Evolutionary conservation across 2,329 filamentous ascomycete genomes (phyloP).

Genomic region (Aspergillus clavatus): DNA sequence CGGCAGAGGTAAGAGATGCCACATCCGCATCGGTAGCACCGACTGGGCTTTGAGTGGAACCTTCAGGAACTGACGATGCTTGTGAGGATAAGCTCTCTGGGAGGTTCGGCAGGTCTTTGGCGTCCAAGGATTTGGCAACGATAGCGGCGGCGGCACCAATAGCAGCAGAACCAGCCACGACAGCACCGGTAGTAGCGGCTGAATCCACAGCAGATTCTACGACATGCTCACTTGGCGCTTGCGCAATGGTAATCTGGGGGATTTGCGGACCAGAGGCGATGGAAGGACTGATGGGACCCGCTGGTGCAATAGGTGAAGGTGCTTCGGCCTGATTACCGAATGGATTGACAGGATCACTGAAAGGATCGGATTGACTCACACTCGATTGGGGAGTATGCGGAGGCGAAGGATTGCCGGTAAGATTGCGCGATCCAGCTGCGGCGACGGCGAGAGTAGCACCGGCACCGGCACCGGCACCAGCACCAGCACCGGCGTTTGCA

Average conservation of each 20-base stretch:
- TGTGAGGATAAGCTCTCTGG: constrained; percentile 20
- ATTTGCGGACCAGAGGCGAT: not conserved
- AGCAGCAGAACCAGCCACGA: constrained; percentile 39
- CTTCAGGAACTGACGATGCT: constrained; percentile 18
- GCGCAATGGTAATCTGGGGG: not conserved
- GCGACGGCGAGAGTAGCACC: constrained; percentile 10
- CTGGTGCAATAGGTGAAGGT: constrained; percentile 19
- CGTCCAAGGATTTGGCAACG: constrained; percentile 19
- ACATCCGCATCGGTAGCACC: constrained; percentile 20
- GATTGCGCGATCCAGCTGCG: constrained; percentile 27
- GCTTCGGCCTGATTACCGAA: constrained; percentile 61
- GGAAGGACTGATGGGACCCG: constrained; percentile 6
- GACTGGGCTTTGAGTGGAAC: constrained; percentile 21
- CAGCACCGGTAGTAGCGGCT: constrained; percentile 36
- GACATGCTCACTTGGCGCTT: constrained; percentile 3
- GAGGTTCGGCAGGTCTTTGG: constrained; percentile 17
- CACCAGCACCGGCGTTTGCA: constrained; percentile 13
- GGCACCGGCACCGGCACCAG: constrained; percentile 15
- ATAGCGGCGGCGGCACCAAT: constrained; percentile 35
- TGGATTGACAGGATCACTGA: constrained; percentile 60
- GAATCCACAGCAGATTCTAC: constrained; percentile 29
- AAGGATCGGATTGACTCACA: constrained; percentile 41
- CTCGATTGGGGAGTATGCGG: constrained; percentile 36
- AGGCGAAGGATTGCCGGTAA: constrained; percentile 29
- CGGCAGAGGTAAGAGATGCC: constrained; percentile 13